Percentiles rank a stretch among this genome's conserved stretches.
Conservation (phyloP, 1,284 basidiomycete genomes). For the Ceratobasidium sp. region DNA sequence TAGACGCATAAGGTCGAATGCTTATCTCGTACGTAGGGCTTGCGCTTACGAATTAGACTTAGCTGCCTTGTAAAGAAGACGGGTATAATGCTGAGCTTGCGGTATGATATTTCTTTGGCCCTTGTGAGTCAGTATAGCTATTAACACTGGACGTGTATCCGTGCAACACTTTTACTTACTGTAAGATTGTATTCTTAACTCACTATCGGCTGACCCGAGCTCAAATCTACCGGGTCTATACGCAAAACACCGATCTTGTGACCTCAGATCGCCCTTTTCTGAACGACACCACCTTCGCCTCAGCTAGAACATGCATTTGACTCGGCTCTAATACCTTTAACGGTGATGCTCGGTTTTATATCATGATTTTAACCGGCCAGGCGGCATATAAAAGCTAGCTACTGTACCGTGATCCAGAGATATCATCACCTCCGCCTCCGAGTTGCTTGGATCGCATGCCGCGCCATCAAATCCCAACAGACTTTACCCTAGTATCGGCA, state of each 20-base stretch:
- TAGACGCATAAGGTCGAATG: slow-evolving; percentile 3
- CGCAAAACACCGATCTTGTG: too few species aligned
- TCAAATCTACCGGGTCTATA: too few species aligned
- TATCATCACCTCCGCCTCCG: not conserved
- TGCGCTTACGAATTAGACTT: slow-evolving; percentile 15
- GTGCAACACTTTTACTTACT: not conserved
- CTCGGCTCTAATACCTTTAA: too few species aligned
- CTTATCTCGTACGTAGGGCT: slow-evolving; percentile 2
- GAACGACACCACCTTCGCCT: too few species aligned
- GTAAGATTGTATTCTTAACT: not conserved
- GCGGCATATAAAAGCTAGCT: too few species aligned
- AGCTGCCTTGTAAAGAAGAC: slow-evolving; percentile 2
- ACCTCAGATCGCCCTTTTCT: too few species aligned
- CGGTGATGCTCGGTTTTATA: too few species aligned
- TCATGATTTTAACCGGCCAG: too few species aligned
- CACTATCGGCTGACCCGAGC: too few species aligned
- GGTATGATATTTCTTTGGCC: not conserved
- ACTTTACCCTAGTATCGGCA: slow-evolving; percentile 4
- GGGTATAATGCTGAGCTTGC: not conserved
- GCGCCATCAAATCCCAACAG: slow-evolving; percentile 38
- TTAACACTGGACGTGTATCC: too few species aligned
- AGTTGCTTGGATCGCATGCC: slow-evolving; percentile 7
- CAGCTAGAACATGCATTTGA: too few species aligned
- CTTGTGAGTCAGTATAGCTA: not conserved
- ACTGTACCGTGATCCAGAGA: too few species aligned